Base-by-base conservation (phyloP, 805 yeast species). In the Hanseniaspora occidentalis region DNA sequence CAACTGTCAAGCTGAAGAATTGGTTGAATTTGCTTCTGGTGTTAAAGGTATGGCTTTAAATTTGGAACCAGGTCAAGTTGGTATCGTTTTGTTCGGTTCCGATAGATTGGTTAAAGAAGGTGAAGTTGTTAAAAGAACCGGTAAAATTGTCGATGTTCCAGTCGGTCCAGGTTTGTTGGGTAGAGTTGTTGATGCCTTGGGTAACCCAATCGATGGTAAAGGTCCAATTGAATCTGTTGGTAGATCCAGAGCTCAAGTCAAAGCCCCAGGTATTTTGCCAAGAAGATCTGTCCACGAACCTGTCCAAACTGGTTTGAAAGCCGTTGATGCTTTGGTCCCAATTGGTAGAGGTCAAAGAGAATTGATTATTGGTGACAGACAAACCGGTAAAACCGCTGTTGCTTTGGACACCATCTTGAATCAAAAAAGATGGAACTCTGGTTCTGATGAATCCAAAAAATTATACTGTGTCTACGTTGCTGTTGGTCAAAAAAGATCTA, bases 271-370 rank as follows among this genome's bases (percentile, higher is more conserved):
- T 79, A 92, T 92, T 63, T 79, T 92, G 69, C 98, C 98, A 75
- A 89, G 99, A 79, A 84, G 81, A 62, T 85, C 96, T 48, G 99
- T 92, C 56, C 79, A 67, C 75, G 98, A 92, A 79, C 98, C 99
- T 67, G 92, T 92, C 82, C 98, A 92, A 77, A 89, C 98, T 61
- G 99, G 98, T 81, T 81, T 92, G 65, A 92, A 92, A 77, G 80
- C 96, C 50, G 96, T 92, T 58, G 99, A 92, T 67, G 89, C 98
- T 65, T 80, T 92, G 62, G 99, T 92, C 70, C 98, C 98, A 70
- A 71, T 92, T 60, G 98, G 98, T 67, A 92, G 98, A 83, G 98
- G 98, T 70, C 98, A 92, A 76, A 92, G 98, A 84, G 98, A 92
- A 78, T 76, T 92, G 83, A 89, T 89, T 63, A 89, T 89, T 66